Base-by-base conservation (phyloP, 2,329 filamentous ascomycete genomes). In the Shiraia bambusicola region DNA sequence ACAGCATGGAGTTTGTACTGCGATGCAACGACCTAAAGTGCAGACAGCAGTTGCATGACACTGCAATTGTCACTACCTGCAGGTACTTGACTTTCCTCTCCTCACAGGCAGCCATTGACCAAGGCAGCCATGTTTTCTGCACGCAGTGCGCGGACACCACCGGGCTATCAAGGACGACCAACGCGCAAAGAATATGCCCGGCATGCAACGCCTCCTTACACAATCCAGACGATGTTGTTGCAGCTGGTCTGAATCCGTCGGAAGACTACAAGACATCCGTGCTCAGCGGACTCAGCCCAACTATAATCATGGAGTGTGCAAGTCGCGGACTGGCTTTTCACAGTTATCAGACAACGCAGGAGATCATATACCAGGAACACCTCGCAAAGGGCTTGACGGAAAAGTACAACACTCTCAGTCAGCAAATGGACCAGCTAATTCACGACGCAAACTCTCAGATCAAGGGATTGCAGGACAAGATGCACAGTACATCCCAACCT, bases 231-330 rank as follows among this genome's bases (percentile, higher is more conserved):
- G 88, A 94, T 70, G 87, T 83, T 3, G 81, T 87, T 8, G 75
- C 84, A 14, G 80, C 84, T 1, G 78, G 82, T 22, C 75, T 96
- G 28, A 87, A 84, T 46, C 89, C 89, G 0, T 84, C 82, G 0
- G 91, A 96, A 58, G 89, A 94, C 52, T 95, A 93, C 74, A 95
- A 95, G 68, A 89, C 87, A 0, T 91, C 84, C 46, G 80, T 94
- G 0, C 74, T 96, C 9, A 89, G 87, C 59, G 92, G 92, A 0
- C 72, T 96, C 1, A 87, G 82, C 46, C 92, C 92, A 1, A 84
- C 78, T 25, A 76, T 84, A 22, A 87, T 96, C 50, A 89, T 95
- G 78, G 91, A 95, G 56, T 94, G 89, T 67, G 86, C 88, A 15
- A 83, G 85, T 4, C 79, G 87, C 52, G 89, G 85, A 1, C 69